Conservation (phyloP, 2,329 filamentous ascomycete genomes). For the Aspergillus tanneri region DNA sequence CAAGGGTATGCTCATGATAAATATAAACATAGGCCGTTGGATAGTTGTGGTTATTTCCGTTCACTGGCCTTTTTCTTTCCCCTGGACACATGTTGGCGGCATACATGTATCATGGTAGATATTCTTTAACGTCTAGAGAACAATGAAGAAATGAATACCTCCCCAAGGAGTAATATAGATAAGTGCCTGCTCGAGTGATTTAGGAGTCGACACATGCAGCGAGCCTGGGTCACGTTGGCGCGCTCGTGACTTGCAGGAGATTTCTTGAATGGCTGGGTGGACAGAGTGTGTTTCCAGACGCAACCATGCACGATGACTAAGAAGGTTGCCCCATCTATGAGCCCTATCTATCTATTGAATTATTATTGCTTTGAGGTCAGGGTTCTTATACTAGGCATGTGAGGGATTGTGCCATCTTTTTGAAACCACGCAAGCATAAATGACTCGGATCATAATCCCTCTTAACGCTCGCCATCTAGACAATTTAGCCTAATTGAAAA, state of each 20-base stretch:
- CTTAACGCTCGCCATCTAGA: too few relatives aligned
- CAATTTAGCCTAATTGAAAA: not conserved
- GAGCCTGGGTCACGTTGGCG: not conserved
- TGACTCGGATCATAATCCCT: too few relatives aligned
- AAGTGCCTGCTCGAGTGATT: not conserved
- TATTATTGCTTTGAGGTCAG: too few relatives aligned
- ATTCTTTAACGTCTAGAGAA: slow-evolving; percentile 14
- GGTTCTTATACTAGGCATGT: too few relatives aligned
- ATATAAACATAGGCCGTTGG: slow-evolving; percentile 19
- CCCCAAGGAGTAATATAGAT: not conserved
- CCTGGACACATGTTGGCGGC: slow-evolving; percentile 16
- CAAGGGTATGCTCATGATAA: slow-evolving; percentile 19
- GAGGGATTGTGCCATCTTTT: too few relatives aligned
- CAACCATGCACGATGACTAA: too few relatives aligned
- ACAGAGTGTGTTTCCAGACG: too few relatives aligned
- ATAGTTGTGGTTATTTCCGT: slow-evolving; percentile 1
- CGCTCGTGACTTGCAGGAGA: not conserved
- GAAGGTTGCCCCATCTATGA: too few relatives aligned
- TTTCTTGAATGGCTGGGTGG: too few relatives aligned
- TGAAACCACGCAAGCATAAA: too few relatives aligned
- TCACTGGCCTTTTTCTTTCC: slow-evolving; percentile 8
- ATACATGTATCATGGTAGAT: slow-evolving; percentile 21
- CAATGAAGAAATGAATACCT: slow-evolving; percentile 14
- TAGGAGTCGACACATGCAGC: not conserved
- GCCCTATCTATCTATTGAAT: too few relatives aligned